Percentiles rank a stretch among this genome's conserved stretches.
Evolutionary conservation across 768 basidiomycete genomes (phyloP).

Genomic region (Xerocomus potaroensis): DNA sequence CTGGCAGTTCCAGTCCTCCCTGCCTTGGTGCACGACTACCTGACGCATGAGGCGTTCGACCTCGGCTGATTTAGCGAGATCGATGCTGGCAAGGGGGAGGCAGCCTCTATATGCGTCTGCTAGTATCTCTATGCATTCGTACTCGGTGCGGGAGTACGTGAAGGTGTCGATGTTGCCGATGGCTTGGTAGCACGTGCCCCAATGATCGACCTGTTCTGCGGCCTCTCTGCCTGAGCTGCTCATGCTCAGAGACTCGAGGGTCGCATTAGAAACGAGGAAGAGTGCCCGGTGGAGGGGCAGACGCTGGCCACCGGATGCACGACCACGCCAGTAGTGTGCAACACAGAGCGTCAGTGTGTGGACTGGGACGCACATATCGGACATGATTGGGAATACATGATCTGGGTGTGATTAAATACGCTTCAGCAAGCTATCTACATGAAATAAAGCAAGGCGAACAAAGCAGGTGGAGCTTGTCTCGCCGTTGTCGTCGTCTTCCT

Average conservation of each 20-base stretch:
- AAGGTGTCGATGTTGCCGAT: slow-evolving; percentile 29
- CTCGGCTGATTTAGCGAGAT: slow-evolving; percentile 10
- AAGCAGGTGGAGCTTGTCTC: slow-evolving; percentile 12
- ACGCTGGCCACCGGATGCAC: slow-evolving; percentile 17
- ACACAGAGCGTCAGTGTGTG: slow-evolving; percentile 25
- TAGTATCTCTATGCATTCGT: slow-evolving; percentile 31
- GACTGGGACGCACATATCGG: slow-evolving; percentile 2
- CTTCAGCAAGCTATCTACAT: neutral
- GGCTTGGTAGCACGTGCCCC: slow-evolving; percentile 29
- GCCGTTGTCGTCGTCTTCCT: too few relatives aligned
- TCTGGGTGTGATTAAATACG: slow-evolving; percentile 7
- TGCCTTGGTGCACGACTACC: slow-evolving; percentile 22
- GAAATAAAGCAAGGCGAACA: slow-evolving; percentile 14
- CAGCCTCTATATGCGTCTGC: slow-evolving; percentile 28
- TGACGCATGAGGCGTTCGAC: slow-evolving; percentile 20
- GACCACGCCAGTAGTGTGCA: slow-evolving; percentile 30
- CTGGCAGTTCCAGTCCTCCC: slow-evolving; percentile 32
- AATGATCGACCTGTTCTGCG: slow-evolving; percentile 26
- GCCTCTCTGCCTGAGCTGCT: slow-evolving; percentile 22
- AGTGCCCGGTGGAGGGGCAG: slow-evolving; percentile 30
- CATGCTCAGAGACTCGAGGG: slow-evolving; percentile 12
- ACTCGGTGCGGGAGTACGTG: slow-evolving; percentile 22
- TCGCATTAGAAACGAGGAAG: slow-evolving; percentile 26
- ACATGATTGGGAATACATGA: slow-evolving; percentile 12
- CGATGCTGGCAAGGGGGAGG: slow-evolving; percentile 22